Base-by-base conservation (phyloP, 345 rosid species). In the Gossypium bickii region DNA sequence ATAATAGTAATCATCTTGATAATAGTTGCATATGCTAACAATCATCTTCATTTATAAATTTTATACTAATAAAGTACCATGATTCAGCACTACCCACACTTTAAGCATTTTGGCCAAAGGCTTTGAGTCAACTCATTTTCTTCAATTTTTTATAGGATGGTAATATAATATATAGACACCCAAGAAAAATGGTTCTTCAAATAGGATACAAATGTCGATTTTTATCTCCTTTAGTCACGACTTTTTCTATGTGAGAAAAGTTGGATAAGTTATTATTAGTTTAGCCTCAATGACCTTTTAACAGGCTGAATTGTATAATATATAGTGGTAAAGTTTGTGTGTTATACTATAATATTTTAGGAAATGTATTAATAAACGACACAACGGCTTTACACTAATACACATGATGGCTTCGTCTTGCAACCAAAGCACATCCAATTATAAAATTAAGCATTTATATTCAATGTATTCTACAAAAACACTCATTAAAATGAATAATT, bases 111-210 rank as follows among this genome's bases (percentile, higher is more conserved):
- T 64, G 49, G 15, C 15, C 2, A 0, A 41, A 11, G 16, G 18
- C n/a, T 10, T 65, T 4, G 27, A 65, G 51, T 65, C 69, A 65
- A 65, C 69, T 49, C 51, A 41, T 38, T 64, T 64, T 41, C 48
- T 38, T 64, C 48, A 64, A 38, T 34, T 64, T 27, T 64, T 45
- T 45, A 45, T 29, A 3, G 29, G 29, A 3, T 27, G 29, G 5
- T 29, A 29, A 29, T 29, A 29, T 29, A 29, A 29, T 29, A 29
- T 29, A 29, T 29, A 34, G 7, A 34, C 38, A 34, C 38, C 38
- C 38, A 34, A 34, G 38, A 34, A 34, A 34, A 34, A 34, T 34
- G 38, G 4, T 34, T 34, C 38, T 34, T 34, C 38, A 34, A 1
- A 4, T 34, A 34, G 41, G 41, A 34, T 5, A 34, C 41, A 34